phyloP scores from a whole-genome alignment of 2,329 filamentous ascomycete genomes.

The Kalmusia sp. region DNA sequence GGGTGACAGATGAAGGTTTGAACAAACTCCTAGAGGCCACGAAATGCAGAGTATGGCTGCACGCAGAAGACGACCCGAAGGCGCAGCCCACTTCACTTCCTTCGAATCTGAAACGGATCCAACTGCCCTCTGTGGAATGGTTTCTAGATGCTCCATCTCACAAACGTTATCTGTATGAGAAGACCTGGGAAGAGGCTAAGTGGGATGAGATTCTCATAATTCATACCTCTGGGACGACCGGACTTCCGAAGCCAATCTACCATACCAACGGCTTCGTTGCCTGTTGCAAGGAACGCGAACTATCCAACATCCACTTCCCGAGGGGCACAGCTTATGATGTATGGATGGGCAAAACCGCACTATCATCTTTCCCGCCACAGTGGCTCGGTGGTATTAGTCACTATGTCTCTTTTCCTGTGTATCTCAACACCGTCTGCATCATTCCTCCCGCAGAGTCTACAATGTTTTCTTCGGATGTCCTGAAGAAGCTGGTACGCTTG shows the following conservation, averaged over 20 bases:
- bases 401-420: conserved; percentile 16
- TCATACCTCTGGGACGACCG: conserved; percentile 28
- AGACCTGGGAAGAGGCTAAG: conserved; percentile 21
- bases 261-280: conserved; percentile 18
- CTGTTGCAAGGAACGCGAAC: not conserved
- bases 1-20: conserved; percentile 17
- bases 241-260: conserved; percentile 21
- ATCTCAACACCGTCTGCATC: conserved; percentile 12
- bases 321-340: conserved; percentile 21
- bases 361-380: conserved; percentile 23
- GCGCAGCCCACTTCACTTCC: not conserved
- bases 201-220: conserved; percentile 23
- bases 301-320: conserved; percentile 20
- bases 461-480: conserved; percentile 8
- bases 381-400: conserved; percentile 23
- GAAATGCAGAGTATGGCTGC: conserved; percentile 20
- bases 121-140: conserved; percentile 18
- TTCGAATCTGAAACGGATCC: not conserved
- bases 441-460: conserved; percentile 14
- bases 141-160: conserved; percentile 6
- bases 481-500: conserved; percentile 18
- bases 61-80: conserved; percentile 15
- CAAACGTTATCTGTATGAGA: conserved; percentile 18
- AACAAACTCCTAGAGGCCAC: conserved; percentile 10
- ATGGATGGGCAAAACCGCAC: conserved; percentile 15